These are phyloP conservation scores for Kwoniella sp. DNA, from an alignment of 768 basidiomycete genomes.

Conservation along the genomic window DNA sequence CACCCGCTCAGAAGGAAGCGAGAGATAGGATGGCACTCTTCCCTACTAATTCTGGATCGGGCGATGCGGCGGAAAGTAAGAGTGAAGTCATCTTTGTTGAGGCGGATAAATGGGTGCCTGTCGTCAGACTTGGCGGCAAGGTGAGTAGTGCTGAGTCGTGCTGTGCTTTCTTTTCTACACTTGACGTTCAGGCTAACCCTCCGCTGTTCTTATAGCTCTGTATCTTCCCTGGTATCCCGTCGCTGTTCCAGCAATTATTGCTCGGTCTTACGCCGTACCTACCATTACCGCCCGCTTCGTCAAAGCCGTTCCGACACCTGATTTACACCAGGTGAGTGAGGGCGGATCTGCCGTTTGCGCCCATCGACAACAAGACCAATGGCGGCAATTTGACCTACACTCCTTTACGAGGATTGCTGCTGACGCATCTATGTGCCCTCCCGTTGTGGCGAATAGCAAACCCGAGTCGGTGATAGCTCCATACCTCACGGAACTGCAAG, in stretches of 20 bases:
- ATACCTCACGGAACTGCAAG: conserved; percentile 75
- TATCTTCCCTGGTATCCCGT: conserved; percentile 87
- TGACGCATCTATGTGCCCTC: background rate
- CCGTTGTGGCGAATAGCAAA: conserved; percentile 57
- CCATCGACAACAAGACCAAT: too few relatives aligned
- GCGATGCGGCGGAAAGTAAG: conserved; percentile 58
- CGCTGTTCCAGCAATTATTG: conserved; percentile 79
- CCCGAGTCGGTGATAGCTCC: conserved; percentile 87
- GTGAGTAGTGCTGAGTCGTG: conserved; percentile 25
- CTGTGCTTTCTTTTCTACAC: background rate
- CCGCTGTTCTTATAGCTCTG: conserved; percentile 63
- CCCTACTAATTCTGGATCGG: conserved; percentile 57
- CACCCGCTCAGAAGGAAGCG: conserved; percentile 72
- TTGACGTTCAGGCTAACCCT: background rate
- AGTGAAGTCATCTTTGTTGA: conserved; percentile 77
- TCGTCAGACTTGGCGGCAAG: conserved; percentile 79
- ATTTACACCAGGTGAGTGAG: conserved; percentile 79
- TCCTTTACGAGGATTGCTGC: too few relatives aligned
- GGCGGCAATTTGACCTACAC: too few relatives aligned
- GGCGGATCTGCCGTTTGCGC: too few relatives aligned
- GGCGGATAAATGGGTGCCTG: conserved; percentile 87
- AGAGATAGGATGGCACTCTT: conserved; percentile 88
- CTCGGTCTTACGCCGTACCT: conserved; percentile 71
- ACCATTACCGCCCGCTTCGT: conserved; percentile 71
- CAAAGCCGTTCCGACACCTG: conserved; percentile 76